A percentile compares a stretch with the other conserved stretches of the same genome.
Conservation (phyloP, 306 rosid species). For the Trichosanthes truncata region DNA sequence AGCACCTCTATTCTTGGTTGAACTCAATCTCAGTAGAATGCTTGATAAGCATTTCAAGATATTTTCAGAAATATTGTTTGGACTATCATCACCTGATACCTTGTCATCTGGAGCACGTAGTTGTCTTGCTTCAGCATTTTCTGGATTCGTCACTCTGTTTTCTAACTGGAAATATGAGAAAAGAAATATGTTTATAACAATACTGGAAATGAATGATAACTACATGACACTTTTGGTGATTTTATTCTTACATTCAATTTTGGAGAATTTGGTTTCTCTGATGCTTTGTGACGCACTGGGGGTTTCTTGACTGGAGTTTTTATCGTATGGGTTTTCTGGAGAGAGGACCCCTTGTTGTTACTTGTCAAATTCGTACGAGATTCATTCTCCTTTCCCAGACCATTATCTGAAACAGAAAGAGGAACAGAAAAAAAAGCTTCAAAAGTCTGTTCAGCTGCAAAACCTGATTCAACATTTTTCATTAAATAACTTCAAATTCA, state of each 20-base stretch:
- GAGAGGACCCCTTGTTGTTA: constrained; percentile 26
- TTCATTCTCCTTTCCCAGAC: constrained; percentile 55
- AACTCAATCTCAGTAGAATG: constrained; percentile 62
- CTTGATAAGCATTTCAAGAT: constrained; percentile 70
- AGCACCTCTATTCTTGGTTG: constrained; percentile 25
- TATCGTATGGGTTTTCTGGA: constrained; percentile 16
- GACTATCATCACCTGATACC: constrained; percentile 35
- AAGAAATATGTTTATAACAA: constrained; percentile 7
- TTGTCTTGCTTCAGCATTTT: constrained; percentile 26
- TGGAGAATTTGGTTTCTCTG: constrained; percentile 34
- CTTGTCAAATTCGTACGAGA: constrained; percentile 25
- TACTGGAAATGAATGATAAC: background rate
- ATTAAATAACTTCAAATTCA: background rate
- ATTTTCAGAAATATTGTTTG: constrained; percentile 69
- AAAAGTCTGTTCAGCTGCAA: background rate
- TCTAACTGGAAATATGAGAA: constrained; percentile 41
- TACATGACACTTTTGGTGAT: background rate
- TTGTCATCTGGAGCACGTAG: constrained; percentile 19
- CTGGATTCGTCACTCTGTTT: constrained; percentile 21
- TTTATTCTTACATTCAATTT: constrained; percentile 35
- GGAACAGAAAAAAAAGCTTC: constrained; percentile 6
- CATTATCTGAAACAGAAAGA: constrained; percentile 38
- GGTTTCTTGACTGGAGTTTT: constrained; percentile 36
- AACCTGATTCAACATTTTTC: background rate
- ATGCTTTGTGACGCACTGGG: constrained; percentile 30